Conservation (phyloP, 176 grass and related monocot genomes). For the Bolboschoenus planiculmis region DNA sequence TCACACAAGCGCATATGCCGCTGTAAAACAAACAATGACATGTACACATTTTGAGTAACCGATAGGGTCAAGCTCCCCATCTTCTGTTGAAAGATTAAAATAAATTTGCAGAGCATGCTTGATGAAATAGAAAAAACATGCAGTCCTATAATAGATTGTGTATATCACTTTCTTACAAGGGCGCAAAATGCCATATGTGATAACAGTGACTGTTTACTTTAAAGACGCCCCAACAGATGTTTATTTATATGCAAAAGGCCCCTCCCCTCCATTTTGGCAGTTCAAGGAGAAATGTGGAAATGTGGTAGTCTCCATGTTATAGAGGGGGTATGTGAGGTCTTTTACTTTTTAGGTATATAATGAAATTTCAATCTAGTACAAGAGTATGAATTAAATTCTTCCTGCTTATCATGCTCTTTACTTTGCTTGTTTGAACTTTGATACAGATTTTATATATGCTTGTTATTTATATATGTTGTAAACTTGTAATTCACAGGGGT, state of each 20-base stretch:
- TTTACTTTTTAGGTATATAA: neutral
- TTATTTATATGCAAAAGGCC: neutral
- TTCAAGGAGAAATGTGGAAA: neutral
- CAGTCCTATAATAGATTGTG: neutral
- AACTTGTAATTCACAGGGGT: constrained; percentile 45
- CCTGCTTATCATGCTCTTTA: neutral
- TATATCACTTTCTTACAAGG: neutral
- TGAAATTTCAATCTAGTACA: neutral
- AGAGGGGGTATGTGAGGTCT: neutral
- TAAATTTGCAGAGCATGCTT: neutral
- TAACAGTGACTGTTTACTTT: neutral
- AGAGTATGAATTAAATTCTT: neutral
- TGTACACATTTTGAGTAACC: neutral
- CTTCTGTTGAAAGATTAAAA: neutral
- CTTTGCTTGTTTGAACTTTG: neutral
- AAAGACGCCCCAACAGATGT: neutral
- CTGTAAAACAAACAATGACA: neutral
- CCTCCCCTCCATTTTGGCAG: neutral
- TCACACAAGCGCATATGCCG: neutral
- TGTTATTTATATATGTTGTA: neutral
- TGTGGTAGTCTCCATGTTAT: neutral
- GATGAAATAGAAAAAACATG: neutral
- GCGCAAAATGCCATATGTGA: neutral
- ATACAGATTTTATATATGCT: neutral
- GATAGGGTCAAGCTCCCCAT: neutral